phyloP scores from a whole-genome alignment of 2,329 filamentous ascomycete species.

The Microdochium nivale region DNA sequence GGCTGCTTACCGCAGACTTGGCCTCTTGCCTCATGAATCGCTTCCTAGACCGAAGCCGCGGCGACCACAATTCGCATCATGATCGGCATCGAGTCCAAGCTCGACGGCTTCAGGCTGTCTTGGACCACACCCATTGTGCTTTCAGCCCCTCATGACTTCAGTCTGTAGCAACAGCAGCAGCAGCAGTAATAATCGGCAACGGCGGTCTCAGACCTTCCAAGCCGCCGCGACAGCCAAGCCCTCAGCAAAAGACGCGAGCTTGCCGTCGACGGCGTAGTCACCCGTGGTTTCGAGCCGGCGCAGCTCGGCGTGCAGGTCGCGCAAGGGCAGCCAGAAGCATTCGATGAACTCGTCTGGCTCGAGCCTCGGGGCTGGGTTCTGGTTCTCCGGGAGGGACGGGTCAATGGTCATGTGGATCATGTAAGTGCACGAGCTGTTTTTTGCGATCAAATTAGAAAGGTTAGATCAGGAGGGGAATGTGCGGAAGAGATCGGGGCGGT shows the following conservation, averaged over 20 bases:
- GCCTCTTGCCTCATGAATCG: no score
- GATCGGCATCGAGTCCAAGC: no score
- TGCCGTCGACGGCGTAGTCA: constrained; percentile 21
- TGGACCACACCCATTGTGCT: no score
- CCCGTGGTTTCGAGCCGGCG: constrained; percentile 26
- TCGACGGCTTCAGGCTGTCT: no score
- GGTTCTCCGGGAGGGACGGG: constrained; percentile 31
- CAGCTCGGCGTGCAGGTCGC: constrained; percentile 33
- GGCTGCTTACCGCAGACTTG: no score
- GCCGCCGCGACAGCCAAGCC: constrained; percentile 7
- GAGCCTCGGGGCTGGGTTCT: constrained; percentile 33
- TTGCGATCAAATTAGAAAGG: neutral
- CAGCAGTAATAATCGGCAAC: no score
- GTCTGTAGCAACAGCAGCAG: no score
- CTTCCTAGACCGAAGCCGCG: no score
- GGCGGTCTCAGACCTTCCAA: neutral
- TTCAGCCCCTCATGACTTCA: no score
- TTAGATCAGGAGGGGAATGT: neutral
- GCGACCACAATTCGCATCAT: no score
- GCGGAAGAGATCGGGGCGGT: no score
- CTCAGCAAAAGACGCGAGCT: constrained; percentile 20
- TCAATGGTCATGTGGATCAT: constrained; percentile 36
- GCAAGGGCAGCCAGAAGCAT: constrained; percentile 37
- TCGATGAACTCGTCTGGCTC: constrained; percentile 45
- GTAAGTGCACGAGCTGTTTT: constrained; percentile 15